Percentiles rank a stretch among this genome's conserved stretches.
These are phyloP conservation scores for Omphalotus guepiniiformis DNA, from an alignment of 768 basidiomycete species.

Conservation along the genomic window DNA sequence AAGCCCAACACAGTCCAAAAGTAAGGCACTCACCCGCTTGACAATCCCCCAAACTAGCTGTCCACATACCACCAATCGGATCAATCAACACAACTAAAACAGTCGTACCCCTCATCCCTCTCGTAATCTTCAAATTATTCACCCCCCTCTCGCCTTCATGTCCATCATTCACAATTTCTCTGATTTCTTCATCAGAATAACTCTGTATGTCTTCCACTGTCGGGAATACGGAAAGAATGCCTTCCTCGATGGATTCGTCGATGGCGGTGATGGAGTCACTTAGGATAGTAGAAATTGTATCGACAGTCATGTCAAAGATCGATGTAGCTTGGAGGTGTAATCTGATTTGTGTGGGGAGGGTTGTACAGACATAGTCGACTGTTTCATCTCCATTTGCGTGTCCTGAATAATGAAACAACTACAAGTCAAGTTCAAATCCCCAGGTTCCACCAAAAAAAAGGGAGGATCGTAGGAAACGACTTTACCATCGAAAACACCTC, in stretches of 20 bases:
- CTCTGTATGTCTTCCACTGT: constrained; percentile 23
- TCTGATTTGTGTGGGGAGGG: constrained; percentile 30
- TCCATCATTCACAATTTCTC: constrained; percentile 35
- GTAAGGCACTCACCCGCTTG: constrained; percentile 38
- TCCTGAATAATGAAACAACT: constrained; percentile 31
- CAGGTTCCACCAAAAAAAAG: not conserved
- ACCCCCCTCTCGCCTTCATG: constrained; percentile 13
- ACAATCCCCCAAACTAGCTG: constrained; percentile 55
- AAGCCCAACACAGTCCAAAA: not conserved
- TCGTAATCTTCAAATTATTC: constrained; percentile 32
- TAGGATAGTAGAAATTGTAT: constrained; percentile 30
- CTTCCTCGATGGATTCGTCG: constrained; percentile 34
- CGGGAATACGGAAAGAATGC: constrained; percentile 40
- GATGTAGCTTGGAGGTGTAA: constrained; percentile 18
- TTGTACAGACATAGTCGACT: constrained; percentile 35
- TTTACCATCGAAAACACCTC: constrained; percentile 46
- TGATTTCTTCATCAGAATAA: constrained; percentile 37
- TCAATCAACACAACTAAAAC: constrained; percentile 45
- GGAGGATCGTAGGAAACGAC: not conserved
- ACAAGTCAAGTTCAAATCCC: not conserved
- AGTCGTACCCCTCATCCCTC: constrained; percentile 51
- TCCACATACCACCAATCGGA: constrained; percentile 44
- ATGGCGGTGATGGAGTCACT: constrained; percentile 24
- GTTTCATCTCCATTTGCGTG: constrained; percentile 34
- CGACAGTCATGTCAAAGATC: constrained; percentile 15